phyloP scores from a whole-genome alignment of 441 rosid genomes.

The Adansonia madagascariensis region DNA sequence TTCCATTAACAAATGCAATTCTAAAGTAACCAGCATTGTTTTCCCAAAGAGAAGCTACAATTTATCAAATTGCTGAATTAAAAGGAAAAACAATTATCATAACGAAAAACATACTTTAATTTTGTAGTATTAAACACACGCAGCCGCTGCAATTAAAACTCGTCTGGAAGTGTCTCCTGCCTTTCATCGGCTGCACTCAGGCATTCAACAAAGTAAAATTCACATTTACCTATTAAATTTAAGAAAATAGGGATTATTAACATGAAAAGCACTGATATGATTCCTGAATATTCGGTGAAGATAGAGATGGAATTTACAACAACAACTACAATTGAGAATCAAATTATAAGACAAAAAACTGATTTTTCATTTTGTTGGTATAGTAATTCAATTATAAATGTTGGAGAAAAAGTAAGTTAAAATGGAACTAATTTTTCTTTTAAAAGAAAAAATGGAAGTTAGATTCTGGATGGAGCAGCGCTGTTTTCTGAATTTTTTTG shows the following conservation, averaged over 20 bases:
- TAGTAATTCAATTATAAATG: neutral
- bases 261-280: neutral
- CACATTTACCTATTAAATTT: neutral
- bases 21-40: neutral
- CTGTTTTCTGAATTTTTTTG: slow-evolving; percentile 20
- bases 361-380: neutral
- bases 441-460: neutral
- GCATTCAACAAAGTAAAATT: neutral
- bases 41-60: no score
- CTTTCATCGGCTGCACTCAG: neutral
- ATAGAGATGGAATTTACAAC: neutral
- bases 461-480: slow-evolving; percentile 26
- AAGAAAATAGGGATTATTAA: neutral
- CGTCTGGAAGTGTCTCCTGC: slow-evolving; percentile 25
- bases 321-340: neutral
- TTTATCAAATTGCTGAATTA: neutral
- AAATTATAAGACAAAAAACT: neutral
- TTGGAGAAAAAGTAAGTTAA: neutral
- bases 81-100: no score
- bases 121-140: neutral
- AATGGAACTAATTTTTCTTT: neutral
- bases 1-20: neutral
- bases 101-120: neutral
- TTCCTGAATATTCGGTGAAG: neutral
- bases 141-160: slow-evolving; percentile 22